Conservation (phyloP, 1,139 yeast species). For the Hemisphaericaspora xylofermentans region DNA sequence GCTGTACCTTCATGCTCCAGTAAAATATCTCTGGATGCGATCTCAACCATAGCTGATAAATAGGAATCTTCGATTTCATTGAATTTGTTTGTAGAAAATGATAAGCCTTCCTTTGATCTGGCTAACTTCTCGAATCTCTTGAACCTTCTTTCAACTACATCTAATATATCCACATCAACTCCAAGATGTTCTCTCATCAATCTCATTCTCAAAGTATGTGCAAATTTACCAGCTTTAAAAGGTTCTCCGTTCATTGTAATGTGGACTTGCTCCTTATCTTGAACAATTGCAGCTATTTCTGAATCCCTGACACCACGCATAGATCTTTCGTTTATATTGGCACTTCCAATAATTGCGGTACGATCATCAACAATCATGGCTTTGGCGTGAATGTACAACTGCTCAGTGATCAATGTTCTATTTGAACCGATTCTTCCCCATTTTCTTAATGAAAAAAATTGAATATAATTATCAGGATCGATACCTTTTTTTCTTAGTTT, state of each 20-base stretch:
- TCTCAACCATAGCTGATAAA: slow-evolving; percentile 69
- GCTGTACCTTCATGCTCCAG: slow-evolving; percentile 44
- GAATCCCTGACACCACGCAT: slow-evolving; percentile 94
- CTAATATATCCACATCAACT: slow-evolving; percentile 84
- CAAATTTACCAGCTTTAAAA: slow-evolving; percentile 79
- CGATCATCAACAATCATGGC: slow-evolving; percentile 92
- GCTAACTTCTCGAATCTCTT: slow-evolving; percentile 59
- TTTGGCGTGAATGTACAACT: slow-evolving; percentile 91
- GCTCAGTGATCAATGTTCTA: slow-evolving; percentile 79
- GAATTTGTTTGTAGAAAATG: slow-evolving; percentile 45
- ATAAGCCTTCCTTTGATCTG: slow-evolving; percentile 38
- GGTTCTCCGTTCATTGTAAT: slow-evolving; percentile 82
- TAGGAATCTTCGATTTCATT: slow-evolving; percentile 28
- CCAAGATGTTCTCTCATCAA: slow-evolving; percentile 97
- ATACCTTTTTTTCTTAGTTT: slow-evolving; percentile 77
- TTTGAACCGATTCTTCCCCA: slow-evolving; percentile 92
- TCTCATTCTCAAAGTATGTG: slow-evolving; percentile 84
- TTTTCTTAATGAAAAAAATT: slow-evolving; percentile 86
- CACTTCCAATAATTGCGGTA: slow-evolving; percentile 91
- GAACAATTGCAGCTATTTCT: slow-evolving; percentile 83
- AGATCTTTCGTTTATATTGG: slow-evolving; percentile 93
- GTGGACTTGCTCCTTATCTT: slow-evolving; percentile 77
- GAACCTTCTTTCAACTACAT: slow-evolving; percentile 77
- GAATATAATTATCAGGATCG: slow-evolving; percentile 87
- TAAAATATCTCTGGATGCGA: slow-evolving; percentile 68